Evolutionary conservation across 257 asterid genomes (phyloP), one percentile per base, ranked within the genome.

Genomic region (Cinchona pubescens): DNA sequence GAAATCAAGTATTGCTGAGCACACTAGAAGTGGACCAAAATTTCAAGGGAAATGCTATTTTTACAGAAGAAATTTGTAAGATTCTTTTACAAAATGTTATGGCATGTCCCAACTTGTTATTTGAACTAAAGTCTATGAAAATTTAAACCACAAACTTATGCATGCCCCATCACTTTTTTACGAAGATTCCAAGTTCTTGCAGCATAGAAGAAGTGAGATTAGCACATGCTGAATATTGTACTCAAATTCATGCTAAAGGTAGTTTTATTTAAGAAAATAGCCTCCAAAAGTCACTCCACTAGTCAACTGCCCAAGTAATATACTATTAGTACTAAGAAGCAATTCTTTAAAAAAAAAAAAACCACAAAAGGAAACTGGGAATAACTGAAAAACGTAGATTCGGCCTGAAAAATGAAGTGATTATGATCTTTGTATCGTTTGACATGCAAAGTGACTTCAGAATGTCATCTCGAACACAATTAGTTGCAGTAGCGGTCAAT

Each of bases 401-500:
- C 49, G 95, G 90, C 83, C 93, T 82, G 86, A 88, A 91, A 87
- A 91, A 91, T 53, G 96, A 85, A 72, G 96, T 91, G 78, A 75
- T 58, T 73, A 88, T 88, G 83, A 84, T 55, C 80, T 83, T 79
- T 35, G 88, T 79, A 67, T 79, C 86, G 48, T 81, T 76, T 56
- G 92, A 83, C 96, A 89, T 85, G 84, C 86, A 72, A 73, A 91
- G 81, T 75, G 97, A 89, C 88, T 91, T 87, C 73, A 89, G 78
- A 85, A 91, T 91, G 83, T 91, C 96, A 78, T 85, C 90, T 70
- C 91, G 90, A 78, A 91, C 96, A 66, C 81, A 59, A 56, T 76
- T 75, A 68, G 97, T 89, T 66, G 96, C 97, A 74, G 96, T 89
- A 73, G 93, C 93, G 75, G 96, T 89, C 87, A 91, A 79, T 71